Evolutionary conservation across 2,329 filamentous ascomycete species (phyloP), one percentile per base, ranked within the genome.

Genomic region (Colletotrichum orchidophilum): DNA sequence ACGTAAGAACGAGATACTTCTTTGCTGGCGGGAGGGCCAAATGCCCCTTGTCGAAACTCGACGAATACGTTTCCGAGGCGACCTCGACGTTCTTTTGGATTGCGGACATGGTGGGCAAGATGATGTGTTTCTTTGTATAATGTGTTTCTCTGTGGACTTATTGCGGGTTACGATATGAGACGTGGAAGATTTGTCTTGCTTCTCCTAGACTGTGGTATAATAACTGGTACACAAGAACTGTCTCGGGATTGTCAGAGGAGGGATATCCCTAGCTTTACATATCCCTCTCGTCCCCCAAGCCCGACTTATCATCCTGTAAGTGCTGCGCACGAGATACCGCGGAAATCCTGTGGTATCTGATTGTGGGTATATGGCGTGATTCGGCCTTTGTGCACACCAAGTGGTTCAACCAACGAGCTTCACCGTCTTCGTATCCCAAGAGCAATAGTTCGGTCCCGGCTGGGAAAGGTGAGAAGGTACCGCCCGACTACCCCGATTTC

Each of bases 1-100:
- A 96, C 0, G 93, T 93, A 54, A 96, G 87, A 31, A 80, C 74
- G 5, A 76, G 83, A 76, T 93, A 93, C 75, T 91, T 88, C 81
- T 92, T 92, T 11, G 88, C 88, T 0, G 93, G 93, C 0, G 92
- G 91, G 1, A 94, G 86, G 1, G 88, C 86, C 5, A 95, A 86
- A 72, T 90, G 74, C 18, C 91, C 92, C 72, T 93, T 85, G n/a
- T 84, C 88, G 80, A 95, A 95, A 3, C 39, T 26, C 11, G 65
- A 39, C 7, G 72, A 72, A 57, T 73, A 63, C 33, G 27, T 66
- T 29, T 64, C 72, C 18, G 72, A 73, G 24, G 72, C 70, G 33
- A 42, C 60, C 61, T 73, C 72, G 46, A 73, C 61, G 39, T 72
- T 72, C 31, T 72, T 70, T 62, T 72, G 72, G 11, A 60, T 70